These are phyloP conservation scores for Arthroderma sp. DNA, from an alignment of 2,329 filamentous ascomycete genomes.

Conservation along the genomic window DNA sequence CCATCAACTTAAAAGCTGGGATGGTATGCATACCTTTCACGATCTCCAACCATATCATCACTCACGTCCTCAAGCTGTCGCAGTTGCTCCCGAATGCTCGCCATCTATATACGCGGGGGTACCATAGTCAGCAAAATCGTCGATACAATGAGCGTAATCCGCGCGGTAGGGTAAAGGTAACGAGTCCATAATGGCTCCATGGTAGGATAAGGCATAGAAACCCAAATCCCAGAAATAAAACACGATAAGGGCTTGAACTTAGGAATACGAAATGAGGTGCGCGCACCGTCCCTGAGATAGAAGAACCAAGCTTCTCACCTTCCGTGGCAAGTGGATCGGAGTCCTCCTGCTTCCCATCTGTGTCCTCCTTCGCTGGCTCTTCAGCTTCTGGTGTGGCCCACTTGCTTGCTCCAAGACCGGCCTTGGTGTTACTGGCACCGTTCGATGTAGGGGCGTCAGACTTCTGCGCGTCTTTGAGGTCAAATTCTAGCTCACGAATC, in stretches of 20 bases:
- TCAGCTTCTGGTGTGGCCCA: constrained; percentile 25
- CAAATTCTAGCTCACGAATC: constrained; percentile 17
- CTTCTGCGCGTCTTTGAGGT: constrained; percentile 12
- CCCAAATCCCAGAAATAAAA: constrained; percentile 15
- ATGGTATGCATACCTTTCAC: constrained; percentile 27
- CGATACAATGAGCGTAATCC: not conserved
- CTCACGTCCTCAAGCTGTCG: constrained; percentile 35
- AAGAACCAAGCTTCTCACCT: constrained; percentile 38
- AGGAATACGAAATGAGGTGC: constrained; percentile 28
- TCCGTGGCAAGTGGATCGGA: constrained; percentile 28
- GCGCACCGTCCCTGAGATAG: constrained; percentile 39
- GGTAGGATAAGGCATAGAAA: constrained; percentile 5
- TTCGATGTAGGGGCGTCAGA: constrained; percentile 11
- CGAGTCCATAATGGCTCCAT: constrained; percentile 8
- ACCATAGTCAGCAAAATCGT: constrained; percentile 14
- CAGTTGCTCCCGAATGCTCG: constrained; percentile 38
- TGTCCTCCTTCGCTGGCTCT: constrained; percentile 17
- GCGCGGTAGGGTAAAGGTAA: constrained; percentile 16
- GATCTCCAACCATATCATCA: constrained; percentile 35
- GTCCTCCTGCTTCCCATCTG: constrained; percentile 20
- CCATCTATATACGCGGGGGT: constrained; percentile 30
- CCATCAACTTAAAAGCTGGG: not conserved
- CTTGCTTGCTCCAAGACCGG: constrained; percentile 30
- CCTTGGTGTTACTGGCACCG: constrained; percentile 14
- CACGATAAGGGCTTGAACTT: constrained; percentile 9